Base-by-base conservation (phyloP, 2,329 filamentous ascomycete genomes). In the Pochonia chlamydosporia region DNA sequence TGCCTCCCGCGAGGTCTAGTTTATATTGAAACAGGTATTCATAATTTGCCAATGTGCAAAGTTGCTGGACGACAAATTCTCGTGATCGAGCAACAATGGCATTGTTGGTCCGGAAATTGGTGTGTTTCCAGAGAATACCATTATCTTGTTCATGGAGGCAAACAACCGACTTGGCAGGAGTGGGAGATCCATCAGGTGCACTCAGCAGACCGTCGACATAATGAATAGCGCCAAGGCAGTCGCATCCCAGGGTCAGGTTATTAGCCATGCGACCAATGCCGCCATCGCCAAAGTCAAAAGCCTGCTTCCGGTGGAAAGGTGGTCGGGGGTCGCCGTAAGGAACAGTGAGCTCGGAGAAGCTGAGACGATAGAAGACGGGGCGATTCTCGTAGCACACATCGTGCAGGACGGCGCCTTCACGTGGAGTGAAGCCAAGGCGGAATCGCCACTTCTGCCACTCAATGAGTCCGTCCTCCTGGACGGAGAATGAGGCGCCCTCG, bases 101-200 rank as follows among this genome's bases (percentile, higher is more conserved):
- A 9, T 78, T 71, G 9, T 72, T 71, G 0, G 81, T 87, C n/a
- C 83, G 73, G 64, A 74, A 83, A 64, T 87, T 85, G 20, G 82
- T 76, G 65, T 87, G 84, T 59, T 87, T 87, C 82, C 82, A 87
- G 20, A 77, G 72, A 41, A 88, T 83, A 2, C 84, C 85, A 51
- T 80, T 78, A 58, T 88, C 85, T 56, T 85, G 77, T 63, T 88
- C 84, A 56, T 88, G 84, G 2, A 87, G 68, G 52, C 84, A 88
- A 33, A 87, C 68, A 2, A 81, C 81, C 43, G 82, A 81, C 40
- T 76, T 75, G 10, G 74, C 69, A 2, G 70, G 61, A 14, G 65
- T 66, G 0, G 79, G 71, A 1, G 73, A 70, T 0, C 84, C 84
- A 25, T 78, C 69, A 0, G 74, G 62, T 0, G 71, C 71, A 0